Evolutionary conservation across 2,329 filamentous ascomycete species (phyloP).

Genomic region (Cadophora gregata): DNA sequence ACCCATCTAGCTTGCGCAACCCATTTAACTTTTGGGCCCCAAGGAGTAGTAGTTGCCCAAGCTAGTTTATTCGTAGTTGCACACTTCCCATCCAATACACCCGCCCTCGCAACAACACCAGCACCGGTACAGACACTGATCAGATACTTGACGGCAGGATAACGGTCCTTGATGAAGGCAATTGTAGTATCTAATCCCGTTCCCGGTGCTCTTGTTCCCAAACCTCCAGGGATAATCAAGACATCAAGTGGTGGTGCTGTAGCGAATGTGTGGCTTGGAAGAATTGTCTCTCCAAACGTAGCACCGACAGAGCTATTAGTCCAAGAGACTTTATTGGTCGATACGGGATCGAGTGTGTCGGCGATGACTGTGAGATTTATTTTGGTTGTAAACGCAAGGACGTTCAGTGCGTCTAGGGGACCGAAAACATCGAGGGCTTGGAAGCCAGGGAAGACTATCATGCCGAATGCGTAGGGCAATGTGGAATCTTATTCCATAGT

Average conservation of each 20-base stretch:
- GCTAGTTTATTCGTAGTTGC: slow-evolving; percentile 19
- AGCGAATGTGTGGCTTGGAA: slow-evolving; percentile 18
- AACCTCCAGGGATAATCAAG: slow-evolving; percentile 16
- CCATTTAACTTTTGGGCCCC: slow-evolving; percentile 11
- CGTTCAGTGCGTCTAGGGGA: slow-evolving; percentile 42
- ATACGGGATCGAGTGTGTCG: slow-evolving; percentile 35
- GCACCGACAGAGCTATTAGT: not conserved
- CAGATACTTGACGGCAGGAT: slow-evolving; percentile 49
- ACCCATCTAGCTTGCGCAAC: slow-evolving; percentile 11
- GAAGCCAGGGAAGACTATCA: slow-evolving; percentile 49
- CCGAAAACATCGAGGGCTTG: slow-evolving; percentile 44
- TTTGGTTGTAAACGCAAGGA: slow-evolving; percentile 31
- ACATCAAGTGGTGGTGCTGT: slow-evolving; percentile 18
- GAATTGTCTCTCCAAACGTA: slow-evolving; percentile 11
- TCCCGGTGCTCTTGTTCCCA: slow-evolving; percentile 9
- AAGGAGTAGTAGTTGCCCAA: not conserved
- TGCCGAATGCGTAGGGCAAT: slow-evolving; percentile 45
- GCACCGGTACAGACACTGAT: slow-evolving; percentile 72
- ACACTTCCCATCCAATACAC: slow-evolving; percentile 11
- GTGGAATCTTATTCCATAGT: not conserved
- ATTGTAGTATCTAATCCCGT: not conserved
- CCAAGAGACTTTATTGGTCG: not conserved
- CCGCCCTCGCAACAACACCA: slow-evolving; percentile 40
- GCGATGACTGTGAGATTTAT: slow-evolving; percentile 41
- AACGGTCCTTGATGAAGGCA: not conserved